These are phyloP conservation scores for Clavispora carvajalis DNA, from an alignment of 805 yeast genomes.

Conservation along the genomic window DNA sequence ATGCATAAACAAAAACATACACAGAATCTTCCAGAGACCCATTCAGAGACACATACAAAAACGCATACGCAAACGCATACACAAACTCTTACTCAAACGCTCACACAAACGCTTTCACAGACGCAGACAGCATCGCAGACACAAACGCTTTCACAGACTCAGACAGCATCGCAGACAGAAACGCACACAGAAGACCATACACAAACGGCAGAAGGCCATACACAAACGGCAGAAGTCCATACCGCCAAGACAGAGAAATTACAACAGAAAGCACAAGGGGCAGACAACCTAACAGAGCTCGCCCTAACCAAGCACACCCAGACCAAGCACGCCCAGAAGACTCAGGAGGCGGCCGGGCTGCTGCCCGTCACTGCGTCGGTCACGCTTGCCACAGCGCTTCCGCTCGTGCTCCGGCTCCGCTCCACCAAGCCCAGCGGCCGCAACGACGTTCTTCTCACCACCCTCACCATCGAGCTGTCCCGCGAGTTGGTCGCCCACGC, in stretches of 20 bases:
- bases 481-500: constrained; percentile 24
- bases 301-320: neutral
- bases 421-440: constrained; percentile 47
- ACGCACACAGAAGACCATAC: neutral
- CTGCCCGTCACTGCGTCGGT: neutral
- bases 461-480: constrained; percentile 44
- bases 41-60: neutral
- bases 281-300: too few species aligned
- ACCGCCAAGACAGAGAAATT: too few species aligned
- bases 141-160: neutral
- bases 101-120: neutral
- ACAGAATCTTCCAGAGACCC: neutral
- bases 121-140: neutral
- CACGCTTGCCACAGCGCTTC: constrained; percentile 27
- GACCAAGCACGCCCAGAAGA: neutral
- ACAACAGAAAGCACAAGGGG: too few species aligned
- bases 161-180: neutral
- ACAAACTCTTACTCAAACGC: neutral
- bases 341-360: too few species aligned
- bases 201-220: neutral
- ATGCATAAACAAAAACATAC: too few species aligned
- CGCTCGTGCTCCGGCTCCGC: constrained; percentile 41
- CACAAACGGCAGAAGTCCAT: too few species aligned
- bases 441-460: constrained; percentile 40
- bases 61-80: neutral